Percentiles rank a stretch among this genome's conserved stretches.
These are phyloP conservation scores for Colletotrichum melonis DNA, from an alignment of 2,329 filamentous ascomycete genomes.

Conservation along the genomic window DNA sequence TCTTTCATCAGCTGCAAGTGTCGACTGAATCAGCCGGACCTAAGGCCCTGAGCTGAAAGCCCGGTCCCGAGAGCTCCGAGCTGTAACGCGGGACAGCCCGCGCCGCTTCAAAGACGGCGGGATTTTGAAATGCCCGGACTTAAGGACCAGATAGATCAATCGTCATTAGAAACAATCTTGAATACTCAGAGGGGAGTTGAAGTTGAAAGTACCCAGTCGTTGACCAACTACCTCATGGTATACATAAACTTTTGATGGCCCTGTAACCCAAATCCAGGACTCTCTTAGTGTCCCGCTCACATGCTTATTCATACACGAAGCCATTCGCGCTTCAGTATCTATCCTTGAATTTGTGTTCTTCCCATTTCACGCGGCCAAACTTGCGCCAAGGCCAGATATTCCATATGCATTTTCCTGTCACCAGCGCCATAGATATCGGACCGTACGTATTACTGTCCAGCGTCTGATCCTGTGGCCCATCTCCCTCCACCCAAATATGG, in stretches of 20 bases:
- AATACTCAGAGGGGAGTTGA: neutral
- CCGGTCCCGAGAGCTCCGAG: slow-evolving; percentile 6
- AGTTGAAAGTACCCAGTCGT: neutral
- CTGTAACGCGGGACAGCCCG: neutral
- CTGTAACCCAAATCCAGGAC: neutral
- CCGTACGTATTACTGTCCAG: slow-evolving; percentile 93
- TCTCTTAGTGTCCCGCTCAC: neutral
- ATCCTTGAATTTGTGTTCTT: slow-evolving; percentile 57
- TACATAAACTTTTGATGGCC: neutral
- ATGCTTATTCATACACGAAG: slow-evolving; percentile 4
- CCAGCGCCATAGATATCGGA: slow-evolving; percentile 79
- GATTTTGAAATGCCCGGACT: neutral
- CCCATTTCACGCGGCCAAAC: slow-evolving; percentile 68
- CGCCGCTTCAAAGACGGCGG: neutral
- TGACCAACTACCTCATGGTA: neutral
- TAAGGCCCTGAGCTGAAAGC: neutral
- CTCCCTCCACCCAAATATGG: slow-evolving; percentile 96
- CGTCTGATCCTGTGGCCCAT: slow-evolving; percentile 77
- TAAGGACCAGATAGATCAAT: neutral
- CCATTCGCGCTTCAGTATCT: slow-evolving; percentile 40
- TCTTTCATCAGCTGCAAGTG: neutral
- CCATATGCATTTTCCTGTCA: slow-evolving; percentile 80
- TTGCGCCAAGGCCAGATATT: slow-evolving; percentile 76
- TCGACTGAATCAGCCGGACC: neutral
- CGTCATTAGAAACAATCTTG: neutral